Base-by-base conservation (phyloP, 2,329 filamentous ascomycete species). In the Grosmannia serpens region DNA sequence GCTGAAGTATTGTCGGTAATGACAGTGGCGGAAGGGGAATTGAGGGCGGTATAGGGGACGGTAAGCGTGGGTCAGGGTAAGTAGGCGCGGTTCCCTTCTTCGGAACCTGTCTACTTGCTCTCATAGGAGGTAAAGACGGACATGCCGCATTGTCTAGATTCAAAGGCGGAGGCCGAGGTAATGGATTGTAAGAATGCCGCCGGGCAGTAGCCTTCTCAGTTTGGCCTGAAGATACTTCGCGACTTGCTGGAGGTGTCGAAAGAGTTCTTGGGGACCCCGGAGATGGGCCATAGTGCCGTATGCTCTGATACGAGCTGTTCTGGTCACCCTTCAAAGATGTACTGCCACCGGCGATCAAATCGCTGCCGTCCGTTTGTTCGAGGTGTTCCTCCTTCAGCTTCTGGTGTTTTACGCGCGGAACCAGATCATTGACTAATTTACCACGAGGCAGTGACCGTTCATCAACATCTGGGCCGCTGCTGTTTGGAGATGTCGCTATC, bases 11-110 rank as follows among this genome's bases (percentile, higher is more conserved):
- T 1, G 83, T 86, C 3, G 82, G 83, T 29, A 86, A 75, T 0
- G 83, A 86, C 81, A 86, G 84, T 11, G 84, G 84, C 13, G 83
- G 83, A 0, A 86, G 73, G 7, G 83, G 83, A 58, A 86, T 82
- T 2, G 77, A 70, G 11, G 78, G 73, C 15, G 78, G 75, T 2
- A 83, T 75, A 1, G 79, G 77, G 8, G 79, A 80, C 0, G 75
- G 72, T 0, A 75, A 64, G 67, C 35, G 67, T 47, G 55, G 27
- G 1, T 58, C 59, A 15, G 22, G 15, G 11, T 55, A 11, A 1
- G 11, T 9, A 33, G 53, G 11, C 10, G 49, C 6, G 4, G 11
- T 5, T 9, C 27, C 3, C 6, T 51, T 50, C 2, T 31, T 11
- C 1, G 50, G 46, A 2, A 22, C 24, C 29, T 17, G 41, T 5